Percentiles rank a stretch among this genome's conserved stretches.
phyloP scores from a whole-genome alignment of 2,329 filamentous ascomycete genomes.

The Aspergillus sp. region DNA sequence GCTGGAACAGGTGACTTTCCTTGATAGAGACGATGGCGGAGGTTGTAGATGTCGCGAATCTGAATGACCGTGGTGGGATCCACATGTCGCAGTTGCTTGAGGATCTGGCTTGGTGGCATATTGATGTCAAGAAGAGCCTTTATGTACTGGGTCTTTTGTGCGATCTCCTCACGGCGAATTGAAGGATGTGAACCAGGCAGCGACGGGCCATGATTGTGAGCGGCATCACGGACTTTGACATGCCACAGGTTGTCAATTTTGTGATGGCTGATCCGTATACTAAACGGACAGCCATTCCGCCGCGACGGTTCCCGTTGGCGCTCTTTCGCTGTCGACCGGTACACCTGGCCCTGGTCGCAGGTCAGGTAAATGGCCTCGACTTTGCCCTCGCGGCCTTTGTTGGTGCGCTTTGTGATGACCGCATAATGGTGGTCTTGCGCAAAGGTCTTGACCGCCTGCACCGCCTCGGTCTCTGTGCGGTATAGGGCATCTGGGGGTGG shows the following conservation, averaged over 20 bases:
- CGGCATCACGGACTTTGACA: slow-evolving; percentile 7
- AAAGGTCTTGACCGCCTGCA: slow-evolving; percentile 10
- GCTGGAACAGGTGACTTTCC: slow-evolving; percentile 8
- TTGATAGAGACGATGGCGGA: slow-evolving; percentile 11
- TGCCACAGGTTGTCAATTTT: slow-evolving; percentile 11
- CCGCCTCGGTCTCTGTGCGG: slow-evolving; percentile 9
- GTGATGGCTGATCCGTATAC: slow-evolving; percentile 10
- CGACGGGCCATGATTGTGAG: slow-evolving; percentile 12
- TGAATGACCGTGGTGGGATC: slow-evolving; percentile 11
- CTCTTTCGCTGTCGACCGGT: slow-evolving; percentile 8
- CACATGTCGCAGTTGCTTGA: slow-evolving; percentile 12
- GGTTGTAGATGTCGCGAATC: slow-evolving; percentile 11
- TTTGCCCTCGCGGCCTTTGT: slow-evolving; percentile 12
- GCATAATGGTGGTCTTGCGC: slow-evolving; percentile 8
- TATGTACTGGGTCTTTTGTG: slow-evolving; percentile 12
- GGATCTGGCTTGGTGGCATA: slow-evolving; percentile 12
- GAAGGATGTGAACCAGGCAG: slow-evolving; percentile 7
- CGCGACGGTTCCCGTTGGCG: slow-evolving; percentile 7
- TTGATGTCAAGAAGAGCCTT: slow-evolving; percentile 14
- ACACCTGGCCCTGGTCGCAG: slow-evolving; percentile 12
- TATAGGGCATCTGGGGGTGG: slow-evolving; percentile 7
- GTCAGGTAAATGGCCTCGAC: slow-evolving; percentile 13
- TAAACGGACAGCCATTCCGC: slow-evolving; percentile 12
- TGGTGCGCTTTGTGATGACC: slow-evolving; percentile 12
- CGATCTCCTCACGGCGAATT: slow-evolving; percentile 10